Evolutionary conservation across 2,329 filamentous ascomycete genomes (phyloP).

Genomic region (Curvularia lunata): DNA sequence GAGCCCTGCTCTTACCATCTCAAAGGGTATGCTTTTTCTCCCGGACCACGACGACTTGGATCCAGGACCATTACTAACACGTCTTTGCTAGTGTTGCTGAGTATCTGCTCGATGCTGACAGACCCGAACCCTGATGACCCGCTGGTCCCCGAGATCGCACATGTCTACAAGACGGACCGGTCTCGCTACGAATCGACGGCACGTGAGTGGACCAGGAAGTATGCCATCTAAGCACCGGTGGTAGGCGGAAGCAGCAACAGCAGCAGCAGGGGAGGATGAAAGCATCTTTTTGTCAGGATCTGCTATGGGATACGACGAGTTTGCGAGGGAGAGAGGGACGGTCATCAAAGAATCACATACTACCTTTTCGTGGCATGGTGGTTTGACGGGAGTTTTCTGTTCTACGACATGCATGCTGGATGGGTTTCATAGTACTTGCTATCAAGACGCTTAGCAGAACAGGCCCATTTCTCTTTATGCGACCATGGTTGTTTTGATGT

Average conservation of each 20-base stretch:
- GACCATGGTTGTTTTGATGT: background rate
- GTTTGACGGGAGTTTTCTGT: conserved; percentile 37
- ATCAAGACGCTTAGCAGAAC: conserved; percentile 42
- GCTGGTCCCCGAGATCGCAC: conserved; percentile 97
- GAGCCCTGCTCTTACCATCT: conserved; percentile 97
- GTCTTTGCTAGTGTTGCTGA: conserved; percentile 75
- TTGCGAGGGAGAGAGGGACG: conserved; percentile 18
- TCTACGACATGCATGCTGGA: conserved; percentile 39
- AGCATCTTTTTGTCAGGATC: conserved; percentile 34
- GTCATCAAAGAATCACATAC: conserved; percentile 31
- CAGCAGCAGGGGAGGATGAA: background rate
- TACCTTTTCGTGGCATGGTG: conserved; percentile 36
- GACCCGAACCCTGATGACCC: conserved; percentile 99
- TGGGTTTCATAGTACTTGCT: conserved; percentile 42
- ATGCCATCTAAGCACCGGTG: conserved; percentile 74
- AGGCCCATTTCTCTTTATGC: conserved; percentile 22
- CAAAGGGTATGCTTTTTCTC: conserved; percentile 74
- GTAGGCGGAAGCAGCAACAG: background rate
- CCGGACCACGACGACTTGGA: background rate
- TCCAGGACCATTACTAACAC: conserved; percentile 6
- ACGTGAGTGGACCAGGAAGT: conserved; percentile 98
- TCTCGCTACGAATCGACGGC: conserved; percentile 95
- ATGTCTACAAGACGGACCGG: conserved; percentile 99
- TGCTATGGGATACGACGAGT: conserved; percentile 30
- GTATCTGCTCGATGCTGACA: conserved; percentile 99